A percentile compares a stretch with the other conserved stretches of the same genome.
These are phyloP conservation scores for Candida maesae DNA, from an alignment of 805 yeast genomes.

Conservation along the genomic window DNA sequence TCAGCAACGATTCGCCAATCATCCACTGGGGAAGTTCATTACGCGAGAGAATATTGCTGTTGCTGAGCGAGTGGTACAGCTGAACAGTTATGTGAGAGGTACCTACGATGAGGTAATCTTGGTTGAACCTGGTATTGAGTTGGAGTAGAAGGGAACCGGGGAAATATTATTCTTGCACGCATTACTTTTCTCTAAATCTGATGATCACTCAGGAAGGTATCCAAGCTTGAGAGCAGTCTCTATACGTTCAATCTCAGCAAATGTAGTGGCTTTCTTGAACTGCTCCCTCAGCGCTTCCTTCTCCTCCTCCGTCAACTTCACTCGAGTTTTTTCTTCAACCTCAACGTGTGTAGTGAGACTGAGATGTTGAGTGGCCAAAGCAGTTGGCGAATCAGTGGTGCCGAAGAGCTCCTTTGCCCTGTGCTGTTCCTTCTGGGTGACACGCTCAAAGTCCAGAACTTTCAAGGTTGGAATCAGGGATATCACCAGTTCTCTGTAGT, in stretches of 20 bases:
- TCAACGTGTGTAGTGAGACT: slow-evolving; percentile 5
- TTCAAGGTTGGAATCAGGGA: slow-evolving; percentile 60
- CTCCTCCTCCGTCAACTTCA: slow-evolving; percentile 14
- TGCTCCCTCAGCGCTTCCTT: slow-evolving; percentile 41
- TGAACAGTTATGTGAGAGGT: slow-evolving; percentile 19
- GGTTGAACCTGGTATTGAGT: slow-evolving; percentile 15
- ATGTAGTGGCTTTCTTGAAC: slow-evolving; percentile 57
- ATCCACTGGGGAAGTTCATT: slow-evolving; percentile 5
- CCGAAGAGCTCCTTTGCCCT: slow-evolving; percentile 45
- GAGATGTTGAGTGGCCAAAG: slow-evolving; percentile 5
- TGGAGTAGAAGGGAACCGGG: no score
- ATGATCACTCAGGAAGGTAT: slow-evolving; percentile 17
- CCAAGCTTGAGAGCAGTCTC: slow-evolving; percentile 51
- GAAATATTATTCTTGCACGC: no score
- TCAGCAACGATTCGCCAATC: slow-evolving; percentile 3
- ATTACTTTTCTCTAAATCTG: background rate
- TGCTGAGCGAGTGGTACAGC: slow-evolving; percentile 14
- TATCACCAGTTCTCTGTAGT: slow-evolving; percentile 59
- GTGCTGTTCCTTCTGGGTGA: slow-evolving; percentile 51
- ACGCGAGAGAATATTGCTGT: slow-evolving; percentile 11
- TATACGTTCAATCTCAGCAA: slow-evolving; percentile 72
- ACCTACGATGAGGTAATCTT: slow-evolving; percentile 18
- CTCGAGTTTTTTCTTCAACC: slow-evolving; percentile 27
- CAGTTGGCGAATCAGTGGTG: slow-evolving; percentile 11
- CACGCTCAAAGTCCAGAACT: slow-evolving; percentile 64